Percentiles rank a stretch among this genome's conserved stretches.
These are phyloP conservation scores for Acanthochlamys bracteata DNA, from an alignment of 106 monocot species.

Conservation along the genomic window DNA sequence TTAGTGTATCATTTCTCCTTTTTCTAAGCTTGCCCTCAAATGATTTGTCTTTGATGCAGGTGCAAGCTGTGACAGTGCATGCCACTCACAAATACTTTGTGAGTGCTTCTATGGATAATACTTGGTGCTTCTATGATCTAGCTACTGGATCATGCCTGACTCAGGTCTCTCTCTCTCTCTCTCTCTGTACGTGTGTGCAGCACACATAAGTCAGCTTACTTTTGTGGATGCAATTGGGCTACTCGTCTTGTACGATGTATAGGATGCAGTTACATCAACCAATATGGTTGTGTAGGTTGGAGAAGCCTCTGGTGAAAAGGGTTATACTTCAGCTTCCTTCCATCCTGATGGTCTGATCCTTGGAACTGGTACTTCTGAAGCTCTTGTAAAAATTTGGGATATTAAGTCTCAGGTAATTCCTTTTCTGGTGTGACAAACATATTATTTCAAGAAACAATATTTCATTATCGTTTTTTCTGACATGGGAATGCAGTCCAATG, in stretches of 20 bases:
- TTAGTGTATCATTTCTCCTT: neutral
- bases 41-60: constrained; percentile 24
- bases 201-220: too few species aligned
- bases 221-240: too few species aligned
- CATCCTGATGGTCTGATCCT: constrained; percentile 99
- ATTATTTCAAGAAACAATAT: neutral
- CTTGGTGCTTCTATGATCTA: constrained; percentile 97
- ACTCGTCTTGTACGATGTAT: too few species aligned
- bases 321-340: constrained; percentile 80
- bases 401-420: constrained; percentile 80
- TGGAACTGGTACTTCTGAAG: constrained; percentile 88
- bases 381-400: constrained; percentile 94
- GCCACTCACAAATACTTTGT: constrained; percentile 89
- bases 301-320: constrained; percentile 58
- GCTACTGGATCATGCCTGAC: constrained; percentile 68
- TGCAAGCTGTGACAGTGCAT: constrained; percentile 91
- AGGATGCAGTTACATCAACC: neutral
- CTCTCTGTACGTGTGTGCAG: neutral
- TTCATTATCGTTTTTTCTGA: neutral
- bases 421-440: neutral
- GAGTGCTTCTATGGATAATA: constrained; percentile 79
- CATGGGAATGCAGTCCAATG: constrained; percentile 54
- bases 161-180: constrained; percentile 48
- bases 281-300: constrained; percentile 58
- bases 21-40: neutral